Conservation (phyloP, 1,284 basidiomycete species). For the Mycosarcoma maydis region DNA sequence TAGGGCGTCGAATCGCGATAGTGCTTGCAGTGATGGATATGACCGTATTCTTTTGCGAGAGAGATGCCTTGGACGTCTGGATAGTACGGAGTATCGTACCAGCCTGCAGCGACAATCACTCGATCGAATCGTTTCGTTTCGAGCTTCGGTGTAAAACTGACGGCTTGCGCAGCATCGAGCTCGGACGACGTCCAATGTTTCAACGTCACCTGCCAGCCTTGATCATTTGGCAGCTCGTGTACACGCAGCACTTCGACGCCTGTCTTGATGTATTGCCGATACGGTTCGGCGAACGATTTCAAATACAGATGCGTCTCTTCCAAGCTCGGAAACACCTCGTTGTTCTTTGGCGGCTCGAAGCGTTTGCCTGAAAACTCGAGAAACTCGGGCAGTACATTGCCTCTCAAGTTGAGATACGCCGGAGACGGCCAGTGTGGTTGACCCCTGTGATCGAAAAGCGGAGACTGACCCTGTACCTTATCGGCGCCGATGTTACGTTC, state of each 20-base stretch:
- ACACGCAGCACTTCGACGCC: slow-evolving; percentile 48
- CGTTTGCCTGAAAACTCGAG: slow-evolving; percentile 46
- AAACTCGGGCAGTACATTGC: slow-evolving; percentile 60
- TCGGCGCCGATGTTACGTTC: slow-evolving; percentile 28
- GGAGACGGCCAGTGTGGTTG: slow-evolving; percentile 56
- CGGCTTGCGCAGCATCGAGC: background rate
- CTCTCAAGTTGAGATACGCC: slow-evolving; percentile 54
- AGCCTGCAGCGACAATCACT: slow-evolving; percentile 52
- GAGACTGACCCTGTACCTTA: slow-evolving; percentile 23
- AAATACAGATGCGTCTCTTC: slow-evolving; percentile 55
- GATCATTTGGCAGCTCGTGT: slow-evolving; percentile 36
- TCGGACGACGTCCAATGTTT: slow-evolving; percentile 26
- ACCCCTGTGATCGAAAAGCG: slow-evolving; percentile 31
- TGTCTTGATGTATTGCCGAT: slow-evolving; percentile 23
- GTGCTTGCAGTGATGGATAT: slow-evolving; percentile 60
- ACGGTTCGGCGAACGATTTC: slow-evolving; percentile 30
- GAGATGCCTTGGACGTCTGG: slow-evolving; percentile 40
- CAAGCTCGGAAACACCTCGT: slow-evolving; percentile 53
- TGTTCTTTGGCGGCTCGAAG: slow-evolving; percentile 39
- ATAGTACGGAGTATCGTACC: slow-evolving; percentile 57
- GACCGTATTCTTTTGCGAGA: slow-evolving; percentile 18
- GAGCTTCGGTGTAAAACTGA: slow-evolving; percentile 18
- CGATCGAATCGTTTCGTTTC: slow-evolving; percentile 32
- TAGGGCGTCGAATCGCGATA: slow-evolving; percentile 51
- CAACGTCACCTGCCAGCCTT: slow-evolving; percentile 38